A percentile compares a stretch with the other conserved stretches of the same genome.
These are phyloP conservation scores for Globisporangium canariense DNA, from an alignment of 352 stramenopile species.

Conservation along the genomic window DNA sequence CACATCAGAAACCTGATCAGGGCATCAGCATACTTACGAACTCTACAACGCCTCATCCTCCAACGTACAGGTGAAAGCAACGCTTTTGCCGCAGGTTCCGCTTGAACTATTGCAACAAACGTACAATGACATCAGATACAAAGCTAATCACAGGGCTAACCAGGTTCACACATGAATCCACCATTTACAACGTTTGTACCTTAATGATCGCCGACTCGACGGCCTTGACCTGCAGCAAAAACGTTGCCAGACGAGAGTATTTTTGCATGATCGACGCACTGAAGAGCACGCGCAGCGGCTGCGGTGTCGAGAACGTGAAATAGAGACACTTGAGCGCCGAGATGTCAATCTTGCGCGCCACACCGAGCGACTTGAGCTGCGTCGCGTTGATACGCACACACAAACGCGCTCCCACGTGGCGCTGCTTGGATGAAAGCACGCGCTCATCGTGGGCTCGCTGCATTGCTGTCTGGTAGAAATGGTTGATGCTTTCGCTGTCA, in stretches of 20 bases:
- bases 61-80: constrained; percentile 44
- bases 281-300: constrained; percentile 61
- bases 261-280: constrained; percentile 53
- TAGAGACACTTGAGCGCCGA: constrained; percentile 52
- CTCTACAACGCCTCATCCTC: not conserved
- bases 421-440: constrained; percentile 30
- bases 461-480: constrained; percentile 47
- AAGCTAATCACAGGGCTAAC: not conserved
- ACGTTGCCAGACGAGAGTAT: constrained; percentile 51
- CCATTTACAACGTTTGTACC: constrained; percentile 20
- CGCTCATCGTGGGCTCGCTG: constrained; percentile 47
- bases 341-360: constrained; percentile 45
- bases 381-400: constrained; percentile 50
- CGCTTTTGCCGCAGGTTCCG: constrained; percentile 43
- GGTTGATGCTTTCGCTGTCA: constrained; percentile 51
- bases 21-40: not conserved
- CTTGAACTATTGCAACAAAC: constrained; percentile 44
- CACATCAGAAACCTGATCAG: not conserved
- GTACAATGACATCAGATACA: not conserved
- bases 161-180: not conserved
- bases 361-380: constrained; percentile 32
- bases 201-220: constrained; percentile 57
- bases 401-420: constrained; percentile 39
- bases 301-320: constrained; percentile 46
- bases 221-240: constrained; percentile 65